phyloP scores from a whole-genome alignment of 2,329 filamentous ascomycete species.

The Xylariaceae sp. region DNA sequence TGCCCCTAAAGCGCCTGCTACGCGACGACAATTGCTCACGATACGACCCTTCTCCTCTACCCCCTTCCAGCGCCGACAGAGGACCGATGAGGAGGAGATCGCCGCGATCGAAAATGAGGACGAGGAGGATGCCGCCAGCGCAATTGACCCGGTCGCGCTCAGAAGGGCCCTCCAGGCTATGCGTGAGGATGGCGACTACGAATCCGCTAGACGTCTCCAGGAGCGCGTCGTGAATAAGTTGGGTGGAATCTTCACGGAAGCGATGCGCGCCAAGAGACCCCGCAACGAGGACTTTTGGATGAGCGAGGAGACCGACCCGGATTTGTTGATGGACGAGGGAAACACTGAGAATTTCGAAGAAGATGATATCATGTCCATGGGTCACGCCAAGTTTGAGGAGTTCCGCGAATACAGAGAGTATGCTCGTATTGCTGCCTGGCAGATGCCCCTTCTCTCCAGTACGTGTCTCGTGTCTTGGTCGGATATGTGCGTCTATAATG shows the following conservation, averaged over 20 bases:
- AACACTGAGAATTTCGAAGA: constrained; percentile 59
- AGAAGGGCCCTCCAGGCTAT: not conserved
- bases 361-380: constrained; percentile 78
- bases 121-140: constrained; percentile 9
- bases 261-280: not conserved
- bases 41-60: constrained; percentile 30
- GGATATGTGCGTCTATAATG: not conserved
- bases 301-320: constrained; percentile 28
- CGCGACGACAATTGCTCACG: constrained; percentile 22
- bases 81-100: constrained; percentile 21
- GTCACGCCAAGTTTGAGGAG: constrained; percentile 81
- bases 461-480: constrained; percentile 41
- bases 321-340: constrained; percentile 26
- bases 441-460: constrained; percentile 89
- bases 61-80: constrained; percentile 19
- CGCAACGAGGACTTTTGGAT: constrained; percentile 23
- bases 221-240: constrained; percentile 14
- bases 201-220: constrained; percentile 8
- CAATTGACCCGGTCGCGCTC: constrained; percentile 6
- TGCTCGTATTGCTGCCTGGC: constrained; percentile 82
- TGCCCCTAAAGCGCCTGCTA: constrained; percentile 18
- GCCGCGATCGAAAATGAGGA: constrained; percentile 14
- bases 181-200: constrained; percentile 1
- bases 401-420: constrained; percentile 87
- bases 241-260: not conserved